phyloP scores from a whole-genome alignment of 108 stramenopile species.

The Pinguiococcus pyrenoidosus region DNA sequence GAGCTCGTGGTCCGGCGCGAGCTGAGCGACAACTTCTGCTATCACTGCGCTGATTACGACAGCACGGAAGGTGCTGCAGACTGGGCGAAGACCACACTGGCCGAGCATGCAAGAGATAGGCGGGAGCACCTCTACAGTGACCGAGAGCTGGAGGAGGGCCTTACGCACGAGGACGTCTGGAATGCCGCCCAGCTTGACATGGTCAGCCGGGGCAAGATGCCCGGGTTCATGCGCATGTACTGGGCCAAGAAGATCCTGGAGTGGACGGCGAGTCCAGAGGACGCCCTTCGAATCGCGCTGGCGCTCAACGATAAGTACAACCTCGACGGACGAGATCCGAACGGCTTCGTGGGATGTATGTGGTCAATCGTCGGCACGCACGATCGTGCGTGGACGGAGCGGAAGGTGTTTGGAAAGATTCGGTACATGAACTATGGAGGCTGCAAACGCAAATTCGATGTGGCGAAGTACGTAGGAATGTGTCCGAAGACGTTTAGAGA shows the following conservation, averaged over 20 bases:
- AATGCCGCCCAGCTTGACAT: constrained; percentile 81
- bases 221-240: constrained; percentile 98
- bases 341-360: constrained; percentile 89
- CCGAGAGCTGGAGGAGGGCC: constrained; percentile 60
- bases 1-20: constrained; percentile 86
- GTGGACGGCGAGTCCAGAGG: constrained; percentile 73
- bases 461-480: constrained; percentile 55
- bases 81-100: constrained; percentile 82
- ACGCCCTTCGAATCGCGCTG: constrained; percentile 47
- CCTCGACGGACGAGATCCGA: constrained; percentile 90
- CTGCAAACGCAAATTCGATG: constrained; percentile 85
- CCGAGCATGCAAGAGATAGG: constrained; percentile 60
- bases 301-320: constrained; percentile 86
- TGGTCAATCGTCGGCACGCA: constrained; percentile 95
- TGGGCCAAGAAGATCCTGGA: constrained; percentile 99
- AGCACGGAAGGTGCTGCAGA: constrained; percentile 57
- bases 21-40: constrained; percentile 90
- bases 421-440: constrained; percentile 94
- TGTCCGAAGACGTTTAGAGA: constrained; percentile 22
- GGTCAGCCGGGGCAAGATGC: constrained; percentile 80
- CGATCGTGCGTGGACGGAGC: constrained; percentile 87
- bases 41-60: constrained; percentile 74
- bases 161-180: constrained; percentile 95
- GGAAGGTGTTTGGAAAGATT: constrained; percentile 86
- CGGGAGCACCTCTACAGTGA: constrained; percentile 69